Conservation (phyloP, 306 rosid species). For the Morella rubra region DNA sequence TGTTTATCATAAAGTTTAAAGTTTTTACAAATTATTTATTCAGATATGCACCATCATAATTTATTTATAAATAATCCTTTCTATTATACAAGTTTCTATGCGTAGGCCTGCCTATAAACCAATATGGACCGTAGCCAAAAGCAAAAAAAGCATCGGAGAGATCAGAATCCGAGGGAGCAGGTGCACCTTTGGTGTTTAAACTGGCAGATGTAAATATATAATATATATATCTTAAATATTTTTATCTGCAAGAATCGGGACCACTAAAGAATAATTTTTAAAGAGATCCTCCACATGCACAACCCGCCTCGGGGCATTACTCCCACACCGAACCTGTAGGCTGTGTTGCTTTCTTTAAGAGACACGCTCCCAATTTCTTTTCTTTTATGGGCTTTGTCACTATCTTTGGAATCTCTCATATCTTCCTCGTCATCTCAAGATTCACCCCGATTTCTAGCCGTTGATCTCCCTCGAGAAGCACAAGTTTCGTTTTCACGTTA, state of each 20-base stretch:
- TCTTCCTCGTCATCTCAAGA: background rate
- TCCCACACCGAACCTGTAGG: slow-evolving; percentile 1
- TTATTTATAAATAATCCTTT: background rate
- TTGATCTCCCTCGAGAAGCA: background rate
- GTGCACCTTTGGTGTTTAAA: background rate
- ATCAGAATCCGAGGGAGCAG: background rate
- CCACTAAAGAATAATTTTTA: background rate
- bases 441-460: background rate
- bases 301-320: background rate
- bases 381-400: slow-evolving; percentile 17
- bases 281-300: slow-evolving; percentile 20
- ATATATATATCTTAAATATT: background rate
- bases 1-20: too few relatives aligned
- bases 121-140: background rate
- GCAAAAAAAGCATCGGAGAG: background rate
- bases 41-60: background rate
- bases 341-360: slow-evolving; percentile 1
- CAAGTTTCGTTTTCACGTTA: background rate
- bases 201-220: background rate
- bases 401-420: background rate
- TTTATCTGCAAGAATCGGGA: background rate
- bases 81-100: background rate
- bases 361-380: background rate
- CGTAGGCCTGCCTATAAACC: background rate
- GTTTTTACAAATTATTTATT: too few relatives aligned